Conservation (phyloP, 805 yeast genomes). For the Ogataea nakhonphanomensis region DNA sequence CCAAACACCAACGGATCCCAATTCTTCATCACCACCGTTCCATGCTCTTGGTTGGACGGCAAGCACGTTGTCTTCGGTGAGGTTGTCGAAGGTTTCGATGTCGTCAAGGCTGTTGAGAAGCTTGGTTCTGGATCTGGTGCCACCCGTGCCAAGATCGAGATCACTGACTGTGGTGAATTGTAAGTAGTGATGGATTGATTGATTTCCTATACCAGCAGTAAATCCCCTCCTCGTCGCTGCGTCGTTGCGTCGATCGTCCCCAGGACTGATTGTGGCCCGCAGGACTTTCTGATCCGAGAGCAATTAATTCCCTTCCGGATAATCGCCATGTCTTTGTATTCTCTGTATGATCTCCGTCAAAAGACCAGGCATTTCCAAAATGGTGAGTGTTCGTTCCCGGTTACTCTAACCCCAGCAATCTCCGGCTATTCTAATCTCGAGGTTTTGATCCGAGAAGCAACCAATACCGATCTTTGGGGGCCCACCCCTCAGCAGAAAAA, state of each 20-base stretch:
- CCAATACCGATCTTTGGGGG: constrained; percentile 53
- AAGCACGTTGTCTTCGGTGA: constrained; percentile 78
- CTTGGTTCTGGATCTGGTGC: constrained; percentile 52
- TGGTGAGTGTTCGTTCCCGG: constrained; percentile 19
- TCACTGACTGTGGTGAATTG: constrained; percentile 59
- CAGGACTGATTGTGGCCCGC: neutral
- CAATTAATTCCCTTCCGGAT: constrained; percentile 1
- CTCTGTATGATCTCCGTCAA: constrained; percentile 29
- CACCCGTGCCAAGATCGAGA: constrained; percentile 48
- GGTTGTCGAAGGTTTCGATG: constrained; percentile 58
- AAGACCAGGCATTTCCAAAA: constrained; percentile 35
- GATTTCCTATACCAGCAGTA: neutral
- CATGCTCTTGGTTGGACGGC: constrained; percentile 76
- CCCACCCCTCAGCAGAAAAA: constrained; percentile 43
- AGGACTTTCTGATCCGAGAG: neutral
- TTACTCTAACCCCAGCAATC: constrained; percentile 19
- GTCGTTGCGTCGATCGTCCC: constrained; percentile 1
- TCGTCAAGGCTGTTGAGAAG: constrained; percentile 84
- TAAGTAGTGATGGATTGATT: constrained; percentile 18
- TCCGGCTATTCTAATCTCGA: constrained; percentile 31
- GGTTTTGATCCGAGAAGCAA: constrained; percentile 39
- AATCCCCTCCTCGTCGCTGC: neutral
- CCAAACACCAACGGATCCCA: constrained; percentile 92
- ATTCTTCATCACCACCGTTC: constrained; percentile 81
- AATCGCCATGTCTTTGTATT: constrained; percentile 9